These are phyloP conservation scores for Ustilago trichophora DNA, from an alignment of 1,284 basidiomycete species.

Conservation along the genomic window DNA sequence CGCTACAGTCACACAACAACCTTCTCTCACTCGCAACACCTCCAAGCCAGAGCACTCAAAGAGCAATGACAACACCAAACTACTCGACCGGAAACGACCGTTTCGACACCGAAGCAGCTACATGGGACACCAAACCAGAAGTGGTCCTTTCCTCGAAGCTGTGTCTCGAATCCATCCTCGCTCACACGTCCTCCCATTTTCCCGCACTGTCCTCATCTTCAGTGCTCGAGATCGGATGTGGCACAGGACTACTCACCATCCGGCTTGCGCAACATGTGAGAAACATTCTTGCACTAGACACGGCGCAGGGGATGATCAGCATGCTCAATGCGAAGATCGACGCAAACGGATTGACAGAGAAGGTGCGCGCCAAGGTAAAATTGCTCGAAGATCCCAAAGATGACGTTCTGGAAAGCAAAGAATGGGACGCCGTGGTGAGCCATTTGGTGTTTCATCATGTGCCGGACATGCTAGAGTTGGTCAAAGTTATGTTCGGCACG, in stretches of 20 bases:
- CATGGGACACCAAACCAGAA: constrained; percentile 41
- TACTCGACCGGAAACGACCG: constrained; percentile 46
- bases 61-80: too few species aligned
- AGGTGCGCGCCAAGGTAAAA: constrained; percentile 25
- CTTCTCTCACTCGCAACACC: too few species aligned
- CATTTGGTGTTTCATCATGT: constrained; percentile 51
- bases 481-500: constrained; percentile 25
- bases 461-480: constrained; percentile 25
- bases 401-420: constrained; percentile 8
- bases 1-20: too few species aligned
- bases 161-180: too few species aligned
- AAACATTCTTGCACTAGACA: constrained; percentile 27
- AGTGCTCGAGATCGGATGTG: constrained; percentile 42
- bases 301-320: constrained; percentile 34
- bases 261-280: constrained; percentile 25
- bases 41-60: too few species aligned
- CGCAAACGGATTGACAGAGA: background rate
- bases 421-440: constrained; percentile 31
- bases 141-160: constrained; percentile 28
- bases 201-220: constrained; percentile 2
- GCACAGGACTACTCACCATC: constrained; percentile 35
- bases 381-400: constrained; percentile 41
- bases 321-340: constrained; percentile 33
- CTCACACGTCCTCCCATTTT: too few species aligned
- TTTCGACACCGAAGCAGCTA: constrained; percentile 36